Conservation (phyloP, 257 asterid genomes). For the Haberlea rhodopensis region DNA sequence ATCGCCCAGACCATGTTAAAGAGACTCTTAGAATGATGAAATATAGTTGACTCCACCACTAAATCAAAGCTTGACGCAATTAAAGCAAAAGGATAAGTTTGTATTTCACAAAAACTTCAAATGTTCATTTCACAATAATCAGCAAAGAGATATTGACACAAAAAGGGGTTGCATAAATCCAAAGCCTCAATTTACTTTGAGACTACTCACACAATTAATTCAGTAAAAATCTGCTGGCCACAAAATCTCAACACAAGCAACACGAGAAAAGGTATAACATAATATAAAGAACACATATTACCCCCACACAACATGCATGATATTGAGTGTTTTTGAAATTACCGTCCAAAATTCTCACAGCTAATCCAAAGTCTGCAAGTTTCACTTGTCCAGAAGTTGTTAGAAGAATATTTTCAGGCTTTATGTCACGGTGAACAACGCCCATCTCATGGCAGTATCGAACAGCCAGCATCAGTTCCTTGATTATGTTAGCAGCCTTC, state of each 20-base stretch:
- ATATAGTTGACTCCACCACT: no score
- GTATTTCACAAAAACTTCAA: background rate
- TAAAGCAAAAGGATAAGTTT: background rate
- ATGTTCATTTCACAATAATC: background rate
- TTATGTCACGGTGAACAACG: slow-evolving; percentile 83
- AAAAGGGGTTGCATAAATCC: background rate
- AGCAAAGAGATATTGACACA: background rate
- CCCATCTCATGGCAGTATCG: slow-evolving; percentile 95
- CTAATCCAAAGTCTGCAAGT: slow-evolving; percentile 88
- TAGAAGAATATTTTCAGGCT: slow-evolving; percentile 87
- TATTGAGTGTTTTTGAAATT: slow-evolving; percentile 25
- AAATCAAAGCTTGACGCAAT: no score
- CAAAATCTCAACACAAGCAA: background rate
- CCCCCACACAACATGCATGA: background rate
- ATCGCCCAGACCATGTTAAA: no score
- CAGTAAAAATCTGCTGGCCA: no score
- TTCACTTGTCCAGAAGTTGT: slow-evolving; percentile 68
- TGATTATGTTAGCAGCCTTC: slow-evolving; percentile 67
- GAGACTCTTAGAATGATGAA: no score
- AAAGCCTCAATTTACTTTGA: background rate
- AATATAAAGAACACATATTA: background rate
- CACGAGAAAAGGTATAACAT: background rate
- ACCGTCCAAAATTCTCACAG: slow-evolving; percentile 78
- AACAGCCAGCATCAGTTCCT: slow-evolving; percentile 74
- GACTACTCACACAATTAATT: background rate